phyloP scores from a whole-genome alignment of 352 stramenopile genomes.

The Phytophthora chlamydospora region DNA sequence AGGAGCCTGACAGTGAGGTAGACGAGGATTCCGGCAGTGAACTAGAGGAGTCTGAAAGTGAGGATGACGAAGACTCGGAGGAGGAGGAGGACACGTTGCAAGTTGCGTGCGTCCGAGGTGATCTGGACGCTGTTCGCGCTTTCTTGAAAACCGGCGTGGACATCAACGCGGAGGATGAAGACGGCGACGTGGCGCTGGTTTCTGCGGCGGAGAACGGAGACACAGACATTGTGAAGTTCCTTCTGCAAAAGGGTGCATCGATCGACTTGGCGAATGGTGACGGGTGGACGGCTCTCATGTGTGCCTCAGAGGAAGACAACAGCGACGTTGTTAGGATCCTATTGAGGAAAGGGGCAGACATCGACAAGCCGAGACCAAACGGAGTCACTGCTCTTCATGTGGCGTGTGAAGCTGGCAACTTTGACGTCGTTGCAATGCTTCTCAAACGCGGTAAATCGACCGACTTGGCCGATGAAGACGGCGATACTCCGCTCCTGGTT shows the following conservation, averaged over 20 bases:
- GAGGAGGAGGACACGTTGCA: neutral
- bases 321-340: neutral
- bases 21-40: too few species aligned
- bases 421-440: slow-evolving; percentile 2
- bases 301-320: neutral
- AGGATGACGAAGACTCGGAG: too few species aligned
- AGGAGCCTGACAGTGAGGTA: too few species aligned
- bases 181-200: slow-evolving; percentile 4
- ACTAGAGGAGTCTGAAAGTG: too few species aligned
- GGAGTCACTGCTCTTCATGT: neutral
- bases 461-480: neutral
- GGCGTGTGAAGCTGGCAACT: neutral
- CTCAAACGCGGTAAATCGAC: neutral
- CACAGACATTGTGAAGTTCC: neutral
- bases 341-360: neutral
- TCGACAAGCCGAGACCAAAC: neutral
- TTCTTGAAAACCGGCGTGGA: neutral
- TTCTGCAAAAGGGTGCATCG: neutral
- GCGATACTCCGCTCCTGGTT: neutral
- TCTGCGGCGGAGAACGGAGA: slow-evolving; percentile 3
- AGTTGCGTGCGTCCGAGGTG: neutral
- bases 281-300: slow-evolving; percentile 9
- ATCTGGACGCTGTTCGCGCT: neutral
- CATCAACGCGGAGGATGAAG: slow-evolving; percentile 7
- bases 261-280: slow-evolving; percentile 2